Base-by-base conservation (phyloP, 495 filamentous ascomycete genomes). In the Clavariopsis aquatica region DNA sequence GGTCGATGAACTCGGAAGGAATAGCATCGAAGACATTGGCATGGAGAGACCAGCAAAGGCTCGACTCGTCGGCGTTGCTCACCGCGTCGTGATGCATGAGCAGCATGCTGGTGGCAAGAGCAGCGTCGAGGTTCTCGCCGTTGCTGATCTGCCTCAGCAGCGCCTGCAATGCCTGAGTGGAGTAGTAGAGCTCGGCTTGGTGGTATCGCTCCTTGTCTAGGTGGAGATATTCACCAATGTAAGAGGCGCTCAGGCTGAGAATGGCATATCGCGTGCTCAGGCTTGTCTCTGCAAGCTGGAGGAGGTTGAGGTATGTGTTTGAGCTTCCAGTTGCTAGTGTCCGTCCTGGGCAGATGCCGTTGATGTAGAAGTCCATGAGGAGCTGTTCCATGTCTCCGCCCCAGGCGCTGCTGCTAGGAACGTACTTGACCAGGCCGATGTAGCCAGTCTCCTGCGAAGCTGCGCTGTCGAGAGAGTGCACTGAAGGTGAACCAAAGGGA, bases 31-130 rank as follows among this genome's bases (percentile, higher is more conserved):
- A 67, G 52, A 67, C 51, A 24, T 57, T 62, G 64, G 64, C 64
- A 45, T 67, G 64, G 31, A 24, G 31, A 17, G 64, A 67, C 64
- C 64, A 67, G 59, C 64, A 67, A 9, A 67, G 57, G 47, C 58
- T 62, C 34, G 47, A 49, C n/a, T 67, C 64, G 22, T 67, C 58
- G 0, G 49, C 19, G 29, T 54, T 54, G 34, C 54, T 62, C 20
- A 67, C 53, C 10, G 64, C 64, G 62, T 60, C 58, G 31, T 67
- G 64, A 36, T 67, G 64, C 58, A 67, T 62, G 31, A 67, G 29
- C 19, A 67, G 59, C 64, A 67, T 67, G 64, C 57, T 60, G 2
- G 64, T 67, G 7, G 64, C 57, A 20, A 62, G 51, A 20, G 57
- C 51, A 43, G 64, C 64, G 26, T 67, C 64, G 47, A 49, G 57